Evolutionary conservation across 495 filamentous ascomycete species (phyloP).

Genomic region (Glonium stellatum): DNA sequence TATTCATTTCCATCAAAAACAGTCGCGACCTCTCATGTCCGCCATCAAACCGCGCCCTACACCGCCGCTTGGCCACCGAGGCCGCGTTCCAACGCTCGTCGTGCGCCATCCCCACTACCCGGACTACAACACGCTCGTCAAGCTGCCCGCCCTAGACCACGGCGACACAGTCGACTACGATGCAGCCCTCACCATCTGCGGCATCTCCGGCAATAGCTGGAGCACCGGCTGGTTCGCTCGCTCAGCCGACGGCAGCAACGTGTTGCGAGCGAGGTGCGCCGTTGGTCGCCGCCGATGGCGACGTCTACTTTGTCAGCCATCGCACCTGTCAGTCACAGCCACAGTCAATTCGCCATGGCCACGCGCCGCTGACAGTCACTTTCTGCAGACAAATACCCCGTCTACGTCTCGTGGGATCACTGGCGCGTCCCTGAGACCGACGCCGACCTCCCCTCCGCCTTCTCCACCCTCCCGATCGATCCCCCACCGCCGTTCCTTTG

Average conservation of each 20-base stretch:
- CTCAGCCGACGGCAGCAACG: neutral
- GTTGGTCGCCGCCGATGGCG: neutral
- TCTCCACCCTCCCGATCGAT: constrained; percentile 15
- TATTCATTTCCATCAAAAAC: no score
- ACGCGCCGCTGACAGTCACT: constrained; percentile 7
- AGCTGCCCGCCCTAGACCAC: neutral
- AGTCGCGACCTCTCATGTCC: no score
- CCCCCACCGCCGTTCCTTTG: neutral
- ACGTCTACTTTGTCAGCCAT: neutral
- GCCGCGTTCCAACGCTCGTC: neutral
- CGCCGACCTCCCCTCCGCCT: constrained; percentile 15
- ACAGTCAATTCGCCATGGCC: neutral
- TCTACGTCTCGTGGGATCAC: constrained; percentile 13
- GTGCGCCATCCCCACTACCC: neutral
- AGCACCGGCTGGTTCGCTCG: neutral
- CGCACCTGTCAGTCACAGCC: neutral
- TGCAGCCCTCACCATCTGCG: no score
- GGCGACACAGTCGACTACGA: no score
- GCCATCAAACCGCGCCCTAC: neutral
- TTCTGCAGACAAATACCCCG: constrained; percentile 17
- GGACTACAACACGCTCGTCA: neutral
- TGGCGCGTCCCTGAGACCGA: constrained; percentile 11
- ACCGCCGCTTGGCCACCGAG: neutral
- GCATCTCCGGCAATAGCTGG: no score
- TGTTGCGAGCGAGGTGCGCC: neutral